A percentile compares a stretch with the other conserved stretches of the same genome.
Evolutionary conservation across 2,329 filamentous ascomycete genomes (phyloP).

Genomic region (Colletotrichum sp.): DNA sequence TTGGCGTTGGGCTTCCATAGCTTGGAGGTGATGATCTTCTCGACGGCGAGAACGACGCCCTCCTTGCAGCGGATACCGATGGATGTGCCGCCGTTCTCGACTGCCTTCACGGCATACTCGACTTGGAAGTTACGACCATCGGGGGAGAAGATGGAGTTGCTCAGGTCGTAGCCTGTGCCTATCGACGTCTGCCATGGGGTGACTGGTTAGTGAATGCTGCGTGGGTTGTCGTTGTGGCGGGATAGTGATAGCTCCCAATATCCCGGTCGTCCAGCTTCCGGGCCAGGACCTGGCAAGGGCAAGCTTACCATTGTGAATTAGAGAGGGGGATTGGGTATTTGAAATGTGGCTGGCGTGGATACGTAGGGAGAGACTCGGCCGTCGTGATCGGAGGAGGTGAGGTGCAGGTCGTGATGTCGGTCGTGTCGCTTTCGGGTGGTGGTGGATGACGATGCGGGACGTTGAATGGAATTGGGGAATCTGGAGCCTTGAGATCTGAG

Average conservation of each 20-base stretch:
- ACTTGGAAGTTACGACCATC: slow-evolving; percentile 99
- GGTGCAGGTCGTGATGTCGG: neutral
- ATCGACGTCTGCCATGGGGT: slow-evolving; percentile 82
- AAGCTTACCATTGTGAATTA: slow-evolving; percentile 36
- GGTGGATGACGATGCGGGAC: slow-evolving; percentile 21
- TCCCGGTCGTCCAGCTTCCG: neutral
- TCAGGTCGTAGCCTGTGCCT: slow-evolving; percentile 98
- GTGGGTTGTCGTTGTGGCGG: neutral
- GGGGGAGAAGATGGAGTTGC: slow-evolving; percentile 99
- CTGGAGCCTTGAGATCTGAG: slow-evolving; percentile 22
- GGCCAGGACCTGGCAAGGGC: slow-evolving; percentile 23
- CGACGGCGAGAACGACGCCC: slow-evolving; percentile 92
- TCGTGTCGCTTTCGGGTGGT: neutral
- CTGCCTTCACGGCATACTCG: slow-evolving; percentile 98
- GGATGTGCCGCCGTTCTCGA: slow-evolving; percentile 96
- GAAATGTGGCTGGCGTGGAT: neutral
- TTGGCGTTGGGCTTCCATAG: slow-evolving; percentile 94
- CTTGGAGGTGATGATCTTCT: slow-evolving; percentile 96
- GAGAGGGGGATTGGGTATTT: slow-evolving; percentile 1
- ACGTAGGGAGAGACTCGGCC: neutral
- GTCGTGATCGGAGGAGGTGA: neutral
- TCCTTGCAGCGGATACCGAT: slow-evolving; percentile 97
- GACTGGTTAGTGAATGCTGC: slow-evolving; percentile 8
- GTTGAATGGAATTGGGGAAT: slow-evolving; percentile 24
- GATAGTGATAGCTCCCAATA: neutral